Base-by-base conservation (phyloP, 257 asterid genomes). In the Hygrophila difformis region DNA sequence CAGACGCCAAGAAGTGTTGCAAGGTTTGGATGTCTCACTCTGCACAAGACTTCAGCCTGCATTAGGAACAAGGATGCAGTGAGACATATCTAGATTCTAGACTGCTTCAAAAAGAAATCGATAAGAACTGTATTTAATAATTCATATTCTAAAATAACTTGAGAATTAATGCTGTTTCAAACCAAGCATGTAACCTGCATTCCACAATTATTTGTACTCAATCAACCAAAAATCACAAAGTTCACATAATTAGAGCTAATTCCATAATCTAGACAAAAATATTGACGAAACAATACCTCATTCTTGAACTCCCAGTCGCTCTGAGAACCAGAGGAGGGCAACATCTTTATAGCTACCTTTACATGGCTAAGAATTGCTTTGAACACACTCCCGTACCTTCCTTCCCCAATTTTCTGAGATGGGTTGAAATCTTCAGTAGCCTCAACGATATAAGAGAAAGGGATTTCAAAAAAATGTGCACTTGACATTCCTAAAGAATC, bases 21-120 rank as follows among this genome's bases (percentile, higher is more conserved):
- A 33, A 89, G 83, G 74, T 89, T 79, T 57, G 96, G 96, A 75
- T 89, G 97, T 62, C 97, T 84, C 66, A 85, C 85, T 63, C 86
- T 76, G 43, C 79, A 72, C 61, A 89, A 47, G 51, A 71, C 59
- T 65, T 77, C 87, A 13, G 49, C 81, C 96, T 88, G 77, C 38
- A 54, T 44, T 49, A 43, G 44, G 44, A 24, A 3, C n/a, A n/a
- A 24, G 29, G 29, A 24, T 44, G 22, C 34, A 33, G 18, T 56
- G 54, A 66, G 48, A 43, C 41, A 48, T 53, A 56, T 34, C 31
- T 2, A 41, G 39, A 38, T 18, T 26, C 35, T 59, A n/a, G n/a
- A n/a, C n/a, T 19, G 49, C 47, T 22, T 41, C 12, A 24, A 31
- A 39, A 44, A 41, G 36, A 15, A 21, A 44, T 40, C 56, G 41